Percentiles rank a stretch among this genome's conserved stretches.
phyloP scores from a whole-genome alignment of 2,329 filamentous ascomycete genomes.

The Cladophialophora yegresii region DNA sequence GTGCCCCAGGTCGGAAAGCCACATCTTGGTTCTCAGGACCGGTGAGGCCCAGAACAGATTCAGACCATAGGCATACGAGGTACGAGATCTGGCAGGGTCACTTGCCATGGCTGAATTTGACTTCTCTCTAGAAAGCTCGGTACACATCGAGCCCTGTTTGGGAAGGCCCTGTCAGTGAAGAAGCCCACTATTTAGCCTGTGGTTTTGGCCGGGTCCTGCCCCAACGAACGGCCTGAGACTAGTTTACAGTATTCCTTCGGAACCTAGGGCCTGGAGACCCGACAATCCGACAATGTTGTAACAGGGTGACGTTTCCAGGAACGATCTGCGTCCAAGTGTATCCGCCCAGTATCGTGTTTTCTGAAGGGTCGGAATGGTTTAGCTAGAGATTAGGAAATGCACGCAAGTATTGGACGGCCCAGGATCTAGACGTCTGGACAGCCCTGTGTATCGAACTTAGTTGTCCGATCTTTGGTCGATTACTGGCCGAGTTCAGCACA shows the following conservation, averaged over 20 bases:
- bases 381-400: background rate
- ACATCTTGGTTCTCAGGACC: constrained; percentile 9
- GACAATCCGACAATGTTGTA: constrained; percentile 1
- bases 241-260: background rate
- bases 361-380: background rate
- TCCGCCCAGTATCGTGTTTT: constrained; percentile 2
- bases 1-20: background rate
- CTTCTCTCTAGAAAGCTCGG: constrained; percentile 10
- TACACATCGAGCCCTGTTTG: background rate
- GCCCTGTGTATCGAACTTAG: background rate
- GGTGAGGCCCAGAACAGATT: constrained; percentile 19
- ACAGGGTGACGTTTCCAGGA: constrained; percentile 12
- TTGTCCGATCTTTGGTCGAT: background rate
- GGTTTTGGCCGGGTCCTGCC: background rate
- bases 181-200: constrained; percentile 13
- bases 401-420: background rate
- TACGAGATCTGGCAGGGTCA: constrained; percentile 13
- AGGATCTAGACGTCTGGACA: background rate
- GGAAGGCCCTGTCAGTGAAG: background rate
- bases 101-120: constrained; percentile 11
- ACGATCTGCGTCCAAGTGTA: constrained; percentile 23
- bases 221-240: background rate
- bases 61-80: constrained; percentile 2
- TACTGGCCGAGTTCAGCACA: background rate
- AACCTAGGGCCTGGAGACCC: constrained; percentile 20